These are phyloP conservation scores for Scheffersomyces parashehatae DNA, from an alignment of 1,139 yeast species.

Conservation along the genomic window DNA sequence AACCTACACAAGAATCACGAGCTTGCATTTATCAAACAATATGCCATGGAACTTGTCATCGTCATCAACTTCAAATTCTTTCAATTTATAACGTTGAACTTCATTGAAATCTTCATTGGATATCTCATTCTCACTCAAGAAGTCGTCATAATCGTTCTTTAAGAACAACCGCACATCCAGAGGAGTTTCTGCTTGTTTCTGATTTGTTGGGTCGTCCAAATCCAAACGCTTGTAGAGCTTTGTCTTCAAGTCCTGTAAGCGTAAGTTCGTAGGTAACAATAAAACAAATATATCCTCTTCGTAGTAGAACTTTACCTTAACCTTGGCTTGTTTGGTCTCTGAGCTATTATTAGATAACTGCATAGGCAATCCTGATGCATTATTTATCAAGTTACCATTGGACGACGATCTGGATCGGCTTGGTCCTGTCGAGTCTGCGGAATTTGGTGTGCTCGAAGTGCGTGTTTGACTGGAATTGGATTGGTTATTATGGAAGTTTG, in stretches of 20 bases:
- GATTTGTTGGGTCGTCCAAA: constrained; percentile 11
- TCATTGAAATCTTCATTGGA: constrained; percentile 24
- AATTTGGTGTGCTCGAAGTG: constrained; percentile 22
- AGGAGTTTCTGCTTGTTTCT: constrained; percentile 2
- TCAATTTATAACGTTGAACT: constrained; percentile 22
- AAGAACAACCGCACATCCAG: constrained; percentile 32
- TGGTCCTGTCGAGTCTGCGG: constrained; percentile 8
- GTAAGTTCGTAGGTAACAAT: constrained; percentile 62
- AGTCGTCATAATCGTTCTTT: constrained; percentile 46
- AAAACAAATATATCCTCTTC: constrained; percentile 91
- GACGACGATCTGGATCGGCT: constrained; percentile 13
- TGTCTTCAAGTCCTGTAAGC: constrained; percentile 60
- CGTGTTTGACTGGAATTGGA: constrained; percentile 10
- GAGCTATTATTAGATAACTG: constrained; percentile 1
- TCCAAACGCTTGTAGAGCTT: constrained; percentile 68
- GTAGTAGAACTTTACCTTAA: constrained; percentile 80
- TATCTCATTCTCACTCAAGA: constrained; percentile 31
- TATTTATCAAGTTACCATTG: constrained; percentile 6
- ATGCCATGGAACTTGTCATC: constrained; percentile 45
- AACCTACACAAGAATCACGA: constrained; percentile 31
- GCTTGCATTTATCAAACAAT: constrained; percentile 47
- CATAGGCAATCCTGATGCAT: background rate
- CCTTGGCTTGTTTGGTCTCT: constrained; percentile 27
- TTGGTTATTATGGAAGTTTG: constrained; percentile 23
- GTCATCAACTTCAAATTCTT: constrained; percentile 39